Percentiles rank a stretch among this genome's conserved stretches.
Evolutionary conservation across 768 basidiomycete species (phyloP).

Genomic region (Harrya chromipes): DNA sequence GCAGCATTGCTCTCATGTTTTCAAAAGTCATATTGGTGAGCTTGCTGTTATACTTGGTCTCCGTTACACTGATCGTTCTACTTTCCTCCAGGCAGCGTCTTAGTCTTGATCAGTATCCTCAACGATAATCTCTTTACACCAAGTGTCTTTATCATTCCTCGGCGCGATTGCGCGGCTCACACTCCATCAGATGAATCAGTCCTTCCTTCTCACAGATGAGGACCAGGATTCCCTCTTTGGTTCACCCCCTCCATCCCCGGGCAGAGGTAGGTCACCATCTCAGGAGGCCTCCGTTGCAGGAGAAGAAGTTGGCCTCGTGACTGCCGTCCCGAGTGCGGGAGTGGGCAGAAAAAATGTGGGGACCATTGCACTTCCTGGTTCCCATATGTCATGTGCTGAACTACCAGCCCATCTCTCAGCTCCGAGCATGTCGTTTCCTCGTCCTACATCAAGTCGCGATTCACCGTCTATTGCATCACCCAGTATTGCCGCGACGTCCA

Average conservation of each 20-base stretch:
- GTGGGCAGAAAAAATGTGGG: conserved; percentile 63
- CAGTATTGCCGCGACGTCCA: conserved; percentile 14
- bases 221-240: conserved; percentile 79
- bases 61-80: not conserved
- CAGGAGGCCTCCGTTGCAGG: conserved; percentile 33
- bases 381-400: conserved; percentile 82
- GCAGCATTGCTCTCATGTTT: not conserved
- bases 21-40: conserved; percentile 1
- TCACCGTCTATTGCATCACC: conserved; percentile 38
- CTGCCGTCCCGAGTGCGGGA: conserved; percentile 28
- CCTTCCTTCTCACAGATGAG: conserved; percentile 17
- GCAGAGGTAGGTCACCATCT: conserved; percentile 75
- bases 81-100: not conserved
- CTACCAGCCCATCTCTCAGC: conserved; percentile 77
- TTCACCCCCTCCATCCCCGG: conserved; percentile 68
- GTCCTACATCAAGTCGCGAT: conserved; percentile 18
- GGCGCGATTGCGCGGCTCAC: conserved; percentile 13
- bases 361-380: conserved; percentile 98
- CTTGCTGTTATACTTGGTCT: not conserved
- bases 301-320: conserved; percentile 13
- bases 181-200: conserved; percentile 19
- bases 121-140: conserved; percentile 8
- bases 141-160: conserved; percentile 17
- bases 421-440: conserved; percentile 42
- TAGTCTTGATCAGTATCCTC: conserved; percentile 1